These are phyloP conservation scores for Camelina neglecta DNA, from an alignment of 345 rosid genomes.

Conservation along the genomic window DNA sequence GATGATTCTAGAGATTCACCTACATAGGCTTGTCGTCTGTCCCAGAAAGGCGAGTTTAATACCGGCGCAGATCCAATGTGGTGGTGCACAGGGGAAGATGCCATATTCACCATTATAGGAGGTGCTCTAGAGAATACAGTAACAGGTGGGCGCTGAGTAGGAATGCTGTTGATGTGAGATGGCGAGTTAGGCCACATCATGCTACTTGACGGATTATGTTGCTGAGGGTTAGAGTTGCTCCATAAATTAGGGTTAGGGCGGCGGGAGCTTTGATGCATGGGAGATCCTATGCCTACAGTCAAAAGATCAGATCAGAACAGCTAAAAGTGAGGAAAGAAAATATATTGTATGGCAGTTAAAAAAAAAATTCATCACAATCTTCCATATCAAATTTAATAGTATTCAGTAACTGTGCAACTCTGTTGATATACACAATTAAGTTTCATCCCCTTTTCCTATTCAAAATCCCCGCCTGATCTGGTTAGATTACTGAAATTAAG, in stretches of 20 bases:
- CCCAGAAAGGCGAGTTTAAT: conserved; percentile 78
- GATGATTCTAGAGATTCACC: conserved; percentile 81
- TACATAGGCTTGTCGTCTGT: conserved; percentile 65
- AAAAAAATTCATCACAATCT: conserved; percentile 13
- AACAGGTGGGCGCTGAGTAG: conserved; percentile 60
- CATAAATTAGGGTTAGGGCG: conserved; percentile 65
- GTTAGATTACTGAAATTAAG: not conserved
- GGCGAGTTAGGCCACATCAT: conserved; percentile 87
- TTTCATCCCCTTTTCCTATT: conserved; percentile 12
- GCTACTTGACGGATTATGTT: conserved; percentile 61
- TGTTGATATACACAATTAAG: conserved; percentile 5
- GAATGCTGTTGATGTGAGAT: conserved; percentile 67
- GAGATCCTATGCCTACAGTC: conserved; percentile 48
- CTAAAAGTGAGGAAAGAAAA: conserved; percentile 11
- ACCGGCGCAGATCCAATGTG: conserved; percentile 89
- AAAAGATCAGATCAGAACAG: conserved; percentile 30
- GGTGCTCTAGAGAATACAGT: conserved; percentile 75
- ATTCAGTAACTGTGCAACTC: conserved; percentile 12
- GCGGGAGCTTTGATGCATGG: conserved; percentile 71
- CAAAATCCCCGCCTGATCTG: conserved; percentile 22
- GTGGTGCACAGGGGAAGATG: conserved; percentile 71
- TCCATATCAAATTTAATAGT: conserved; percentile 3
- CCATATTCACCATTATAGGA: conserved; percentile 59
- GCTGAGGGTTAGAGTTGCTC: conserved; percentile 70
- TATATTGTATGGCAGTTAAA: not conserved